Conservation (phyloP, 768 basidiomycete species). For the Psilocybe sp. region DNA sequence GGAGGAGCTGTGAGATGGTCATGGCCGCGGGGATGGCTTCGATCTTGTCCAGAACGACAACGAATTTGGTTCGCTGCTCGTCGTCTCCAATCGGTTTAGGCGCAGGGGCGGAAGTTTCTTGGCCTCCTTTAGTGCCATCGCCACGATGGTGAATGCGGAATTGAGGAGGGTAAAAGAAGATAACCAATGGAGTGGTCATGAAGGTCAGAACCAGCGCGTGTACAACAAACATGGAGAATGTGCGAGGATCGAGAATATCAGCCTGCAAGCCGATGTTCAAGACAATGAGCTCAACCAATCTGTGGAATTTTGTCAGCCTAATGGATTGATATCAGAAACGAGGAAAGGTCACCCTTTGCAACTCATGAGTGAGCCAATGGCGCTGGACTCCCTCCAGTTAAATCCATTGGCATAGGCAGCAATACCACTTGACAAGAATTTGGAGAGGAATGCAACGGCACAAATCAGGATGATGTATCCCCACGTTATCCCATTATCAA, state of each 20-base stretch:
- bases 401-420: slow-evolving; percentile 64
- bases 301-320: slow-evolving; percentile 16
- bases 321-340: neutral
- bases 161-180: slow-evolving; percentile 71
- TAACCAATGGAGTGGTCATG: slow-evolving; percentile 80
- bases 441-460: slow-evolving; percentile 71
- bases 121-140: slow-evolving; percentile 17
- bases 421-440: slow-evolving; percentile 71
- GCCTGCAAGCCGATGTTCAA: slow-evolving; percentile 83
- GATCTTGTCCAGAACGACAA: slow-evolving; percentile 75
- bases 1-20: slow-evolving; percentile 76
- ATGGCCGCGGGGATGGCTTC: slow-evolving; percentile 82
- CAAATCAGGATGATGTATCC: slow-evolving; percentile 76
- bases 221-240: slow-evolving; percentile 90
- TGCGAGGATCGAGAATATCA: slow-evolving; percentile 54
- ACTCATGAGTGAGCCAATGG: slow-evolving; percentile 86
- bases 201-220: slow-evolving; percentile 76
- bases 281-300: slow-evolving; percentile 87
- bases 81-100: slow-evolving; percentile 24
- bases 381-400: slow-evolving; percentile 69
- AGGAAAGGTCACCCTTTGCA: slow-evolving; percentile 67
- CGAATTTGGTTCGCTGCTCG: slow-evolving; percentile 54
- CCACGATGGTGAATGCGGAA: slow-evolving; percentile 40
- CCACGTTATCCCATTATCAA: slow-evolving; percentile 78
- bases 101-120: slow-evolving; percentile 12